phyloP scores from a whole-genome alignment of 148 eudicot genomes.

The Rhododendron mucronatum region DNA sequence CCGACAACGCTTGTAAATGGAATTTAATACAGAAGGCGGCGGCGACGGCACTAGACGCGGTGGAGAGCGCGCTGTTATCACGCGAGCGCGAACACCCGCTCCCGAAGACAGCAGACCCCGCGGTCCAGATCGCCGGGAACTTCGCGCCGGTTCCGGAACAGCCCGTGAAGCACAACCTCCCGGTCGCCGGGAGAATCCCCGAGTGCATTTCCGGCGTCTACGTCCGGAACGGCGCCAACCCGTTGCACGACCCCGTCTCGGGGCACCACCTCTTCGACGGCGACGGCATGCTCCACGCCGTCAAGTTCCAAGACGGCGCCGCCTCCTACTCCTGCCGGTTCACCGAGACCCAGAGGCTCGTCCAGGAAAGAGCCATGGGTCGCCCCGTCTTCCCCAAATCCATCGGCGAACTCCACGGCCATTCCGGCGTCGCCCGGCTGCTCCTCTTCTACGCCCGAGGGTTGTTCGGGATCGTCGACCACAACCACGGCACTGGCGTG shows the following conservation, averaged over 20 bases:
- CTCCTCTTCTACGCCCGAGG: constrained; percentile 33
- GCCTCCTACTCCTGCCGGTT: constrained; percentile 28
- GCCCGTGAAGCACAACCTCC: constrained; percentile 26
- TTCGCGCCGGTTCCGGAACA: constrained; percentile 68
- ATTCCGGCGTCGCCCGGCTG: constrained; percentile 36
- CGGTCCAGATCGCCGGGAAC: constrained; percentile 55
- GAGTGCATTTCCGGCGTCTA: constrained; percentile 44
- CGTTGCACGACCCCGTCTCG: constrained; percentile 38
- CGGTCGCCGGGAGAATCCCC: constrained; percentile 47
- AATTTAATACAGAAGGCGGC: constrained; percentile 43
- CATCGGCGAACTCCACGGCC: constrained; percentile 39
- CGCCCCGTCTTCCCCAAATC: constrained; percentile 29
- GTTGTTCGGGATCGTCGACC: constrained; percentile 27
- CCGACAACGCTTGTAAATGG: constrained; percentile 17
- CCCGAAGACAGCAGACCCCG: constrained; percentile 54
- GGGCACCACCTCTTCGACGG: constrained; percentile 77
- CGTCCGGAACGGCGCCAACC: constrained; percentile 66
- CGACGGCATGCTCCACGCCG: constrained; percentile 70
- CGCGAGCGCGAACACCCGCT: constrained; percentile 28
- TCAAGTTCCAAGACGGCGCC: constrained; percentile 27
- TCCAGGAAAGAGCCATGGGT: constrained; percentile 21
- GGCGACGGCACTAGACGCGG: constrained; percentile 29
- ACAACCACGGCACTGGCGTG: constrained; percentile 29
- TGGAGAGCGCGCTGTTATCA: constrained; percentile 12
- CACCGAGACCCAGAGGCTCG: constrained; percentile 22